These are phyloP conservation scores for Castanopsis chinensis DNA, from an alignment of 306 rosid species.

Conservation along the genomic window DNA sequence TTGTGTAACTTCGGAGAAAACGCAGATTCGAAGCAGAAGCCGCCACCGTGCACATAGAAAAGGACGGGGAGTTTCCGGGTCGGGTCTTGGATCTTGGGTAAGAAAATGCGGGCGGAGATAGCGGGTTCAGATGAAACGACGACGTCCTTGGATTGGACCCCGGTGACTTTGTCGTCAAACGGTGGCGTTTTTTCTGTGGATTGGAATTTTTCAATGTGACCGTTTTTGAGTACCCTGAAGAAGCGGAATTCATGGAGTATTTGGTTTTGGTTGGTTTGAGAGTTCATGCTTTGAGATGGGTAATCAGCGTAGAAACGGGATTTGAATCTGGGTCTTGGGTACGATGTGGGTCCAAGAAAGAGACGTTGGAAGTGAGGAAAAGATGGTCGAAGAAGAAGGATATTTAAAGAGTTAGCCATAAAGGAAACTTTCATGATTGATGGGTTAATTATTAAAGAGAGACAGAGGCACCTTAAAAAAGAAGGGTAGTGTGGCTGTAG, in stretches of 20 bases:
- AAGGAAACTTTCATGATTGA: neutral
- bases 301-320: neutral
- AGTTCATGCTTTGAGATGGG: neutral
- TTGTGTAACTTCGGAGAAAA: conserved; percentile 18
- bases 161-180: conserved; percentile 15
- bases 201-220: conserved; percentile 13
- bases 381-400: neutral
- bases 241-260: conserved; percentile 27
- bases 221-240: conserved; percentile 28
- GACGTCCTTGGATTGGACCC: conserved; percentile 31
- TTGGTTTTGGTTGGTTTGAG: neutral
- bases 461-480: neutral
- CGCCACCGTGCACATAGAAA: conserved; percentile 41
- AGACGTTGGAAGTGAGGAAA: neutral
- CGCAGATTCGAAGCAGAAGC: conserved; percentile 35
- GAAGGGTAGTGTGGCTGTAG: neutral
- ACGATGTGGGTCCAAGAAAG: neutral
- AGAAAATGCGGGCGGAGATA: conserved; percentile 36
- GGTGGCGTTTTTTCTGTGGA: conserved; percentile 16
- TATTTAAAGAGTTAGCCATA: neutral
- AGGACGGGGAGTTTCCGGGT: conserved; percentile 24
- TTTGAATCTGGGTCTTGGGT: neutral
- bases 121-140: conserved; percentile 26
- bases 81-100: conserved; percentile 9
- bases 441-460: neutral